phyloP scores from a whole-genome alignment of 2,329 filamentous ascomycete species.

The Aspergillus japonicus region DNA sequence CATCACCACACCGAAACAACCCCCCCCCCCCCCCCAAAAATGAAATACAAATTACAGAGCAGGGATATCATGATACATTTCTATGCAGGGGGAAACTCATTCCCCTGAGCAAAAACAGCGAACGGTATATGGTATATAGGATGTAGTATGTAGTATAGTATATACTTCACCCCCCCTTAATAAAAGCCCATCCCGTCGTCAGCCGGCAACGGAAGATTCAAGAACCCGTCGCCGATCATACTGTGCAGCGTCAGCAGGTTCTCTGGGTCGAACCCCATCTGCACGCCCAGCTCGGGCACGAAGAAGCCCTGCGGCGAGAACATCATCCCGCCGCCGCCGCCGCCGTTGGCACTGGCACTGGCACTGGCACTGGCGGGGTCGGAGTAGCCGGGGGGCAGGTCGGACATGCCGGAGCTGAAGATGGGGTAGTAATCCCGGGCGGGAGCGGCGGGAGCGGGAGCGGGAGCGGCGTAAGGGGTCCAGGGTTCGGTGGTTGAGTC shows the following conservation, averaged over 20 bases:
- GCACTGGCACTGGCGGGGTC: constrained; percentile 9
- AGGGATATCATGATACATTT: constrained; percentile 1
- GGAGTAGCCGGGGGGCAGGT: constrained; percentile 14
- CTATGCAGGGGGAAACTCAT: not conserved
- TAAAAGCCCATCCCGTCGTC: constrained; percentile 27
- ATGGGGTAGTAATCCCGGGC: constrained; percentile 14
- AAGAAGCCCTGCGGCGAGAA: constrained; percentile 21
- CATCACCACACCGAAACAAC: too few relatives aligned
- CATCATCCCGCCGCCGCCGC: constrained; percentile 14
- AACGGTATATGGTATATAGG: too few relatives aligned
- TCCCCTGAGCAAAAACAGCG: too few relatives aligned
- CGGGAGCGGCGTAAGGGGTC: constrained; percentile 9
- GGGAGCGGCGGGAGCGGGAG: not conserved
- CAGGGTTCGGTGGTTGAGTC: constrained; percentile 11
- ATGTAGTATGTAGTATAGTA: too few relatives aligned
- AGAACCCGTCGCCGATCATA: constrained; percentile 36
- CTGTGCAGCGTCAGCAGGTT: constrained; percentile 31
- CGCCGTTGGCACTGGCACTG: constrained; percentile 5
- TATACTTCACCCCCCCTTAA: not conserved
- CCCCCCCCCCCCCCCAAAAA: too few relatives aligned
- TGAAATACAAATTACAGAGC: not conserved
- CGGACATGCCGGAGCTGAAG: constrained; percentile 10
- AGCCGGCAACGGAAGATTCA: constrained; percentile 27
- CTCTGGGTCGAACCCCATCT: constrained; percentile 28
- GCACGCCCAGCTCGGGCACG: constrained; percentile 27